Conservation (phyloP, 2,329 filamentous ascomycete genomes). For the Pseudocercospora eumusae region DNA sequence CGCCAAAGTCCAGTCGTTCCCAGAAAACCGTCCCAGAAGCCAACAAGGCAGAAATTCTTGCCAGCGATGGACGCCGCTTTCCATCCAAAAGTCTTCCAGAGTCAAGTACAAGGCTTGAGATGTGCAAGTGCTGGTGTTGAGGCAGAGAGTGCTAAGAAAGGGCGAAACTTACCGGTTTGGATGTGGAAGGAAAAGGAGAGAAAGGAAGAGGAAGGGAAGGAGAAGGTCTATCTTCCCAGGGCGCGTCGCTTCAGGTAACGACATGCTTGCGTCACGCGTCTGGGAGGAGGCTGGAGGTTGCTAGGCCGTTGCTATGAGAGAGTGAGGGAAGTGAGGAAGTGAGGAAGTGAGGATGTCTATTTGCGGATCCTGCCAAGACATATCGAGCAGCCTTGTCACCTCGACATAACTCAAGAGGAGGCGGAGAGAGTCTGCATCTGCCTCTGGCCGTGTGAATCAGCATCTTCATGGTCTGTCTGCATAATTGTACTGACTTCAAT, state of each 20-base stretch:
- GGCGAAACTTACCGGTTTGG: background rate
- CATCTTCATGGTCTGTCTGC: background rate
- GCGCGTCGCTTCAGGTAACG: background rate
- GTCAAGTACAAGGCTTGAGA: background rate
- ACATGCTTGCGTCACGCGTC: background rate
- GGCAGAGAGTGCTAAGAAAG: background rate
- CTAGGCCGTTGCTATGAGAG: background rate
- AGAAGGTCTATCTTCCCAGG: background rate
- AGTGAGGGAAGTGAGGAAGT: background rate
- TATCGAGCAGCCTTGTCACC: background rate
- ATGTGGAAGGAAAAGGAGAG: background rate
- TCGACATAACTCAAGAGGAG: no score
- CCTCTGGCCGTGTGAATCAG: background rate
- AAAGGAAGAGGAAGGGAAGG: background rate
- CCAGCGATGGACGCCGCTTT: background rate
- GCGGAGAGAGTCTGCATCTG: background rate
- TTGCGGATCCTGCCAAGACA: background rate
- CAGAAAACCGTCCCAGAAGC: background rate
- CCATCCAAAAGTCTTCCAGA: background rate
- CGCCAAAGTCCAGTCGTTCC: background rate
- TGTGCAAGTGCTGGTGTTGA: background rate
- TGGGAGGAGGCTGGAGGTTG: background rate
- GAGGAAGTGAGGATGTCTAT: no score
- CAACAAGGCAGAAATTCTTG: conserved; percentile 8
- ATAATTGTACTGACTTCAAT: background rate